A percentile compares a stretch with the other conserved stretches of the same genome.
phyloP scores from a whole-genome alignment of 352 stramenopile species.

The Pythium pectinolyticum region DNA sequence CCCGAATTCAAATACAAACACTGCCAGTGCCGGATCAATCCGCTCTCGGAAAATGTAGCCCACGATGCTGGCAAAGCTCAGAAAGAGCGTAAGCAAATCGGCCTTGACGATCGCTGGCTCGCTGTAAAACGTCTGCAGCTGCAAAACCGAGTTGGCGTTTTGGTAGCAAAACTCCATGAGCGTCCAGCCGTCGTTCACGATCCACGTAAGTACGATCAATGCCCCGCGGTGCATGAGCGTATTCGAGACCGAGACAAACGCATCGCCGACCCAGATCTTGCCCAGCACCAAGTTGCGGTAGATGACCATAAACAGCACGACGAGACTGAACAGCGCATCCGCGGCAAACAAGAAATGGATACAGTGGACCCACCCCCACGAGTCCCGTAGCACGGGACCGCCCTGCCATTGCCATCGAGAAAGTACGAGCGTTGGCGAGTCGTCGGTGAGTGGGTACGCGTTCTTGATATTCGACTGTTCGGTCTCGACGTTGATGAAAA shows the following conservation, averaged over 20 bases:
- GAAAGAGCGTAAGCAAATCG: slow-evolving; percentile 41
- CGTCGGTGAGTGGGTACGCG: neutral
- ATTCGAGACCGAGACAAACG: slow-evolving; percentile 28
- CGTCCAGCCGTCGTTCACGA: slow-evolving; percentile 47
- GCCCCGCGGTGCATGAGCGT: slow-evolving; percentile 34
- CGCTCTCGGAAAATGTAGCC: slow-evolving; percentile 13
- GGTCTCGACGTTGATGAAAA: slow-evolving; percentile 17
- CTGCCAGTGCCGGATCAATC: slow-evolving; percentile 11
- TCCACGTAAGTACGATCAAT: slow-evolving; percentile 38
- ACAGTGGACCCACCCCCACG: slow-evolving; percentile 52
- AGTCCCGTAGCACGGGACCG: slow-evolving; percentile 26
- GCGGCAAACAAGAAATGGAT: slow-evolving; percentile 46
- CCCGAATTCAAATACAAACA: slow-evolving; percentile 11
- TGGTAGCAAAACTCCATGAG: slow-evolving; percentile 38
- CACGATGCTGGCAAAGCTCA: slow-evolving; percentile 22
- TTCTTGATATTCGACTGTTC: slow-evolving; percentile 24
- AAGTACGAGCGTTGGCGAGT: neutral
- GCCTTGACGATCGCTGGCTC: neutral
- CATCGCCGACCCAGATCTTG: slow-evolving; percentile 20
- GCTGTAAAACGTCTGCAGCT: neutral
- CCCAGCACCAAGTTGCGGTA: slow-evolving; percentile 11
- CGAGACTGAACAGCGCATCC: neutral
- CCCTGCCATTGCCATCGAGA: neutral
- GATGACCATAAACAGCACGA: slow-evolving; percentile 30
- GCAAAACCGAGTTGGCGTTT: neutral